Conservation (phyloP, 148 eudicot species). For the Pouteria glomerata region DNA sequence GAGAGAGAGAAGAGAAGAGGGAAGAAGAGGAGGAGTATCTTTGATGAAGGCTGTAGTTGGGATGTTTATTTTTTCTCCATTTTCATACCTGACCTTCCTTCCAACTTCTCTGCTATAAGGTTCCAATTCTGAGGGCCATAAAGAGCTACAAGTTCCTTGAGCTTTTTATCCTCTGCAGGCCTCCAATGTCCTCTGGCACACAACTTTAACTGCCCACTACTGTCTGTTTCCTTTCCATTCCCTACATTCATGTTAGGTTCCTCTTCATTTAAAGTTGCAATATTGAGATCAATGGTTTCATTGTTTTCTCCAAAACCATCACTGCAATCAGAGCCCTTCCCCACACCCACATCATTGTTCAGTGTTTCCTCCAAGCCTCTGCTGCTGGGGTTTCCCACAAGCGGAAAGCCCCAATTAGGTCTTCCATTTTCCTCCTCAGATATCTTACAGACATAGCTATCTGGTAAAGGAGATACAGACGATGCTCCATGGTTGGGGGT, state of each 20-base stretch:
- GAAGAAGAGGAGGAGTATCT: too few relatives aligned
- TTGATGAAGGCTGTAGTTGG: too few relatives aligned
- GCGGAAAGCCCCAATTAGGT: neutral
- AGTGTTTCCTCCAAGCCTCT: too few relatives aligned
- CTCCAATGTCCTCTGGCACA: constrained; percentile 42
- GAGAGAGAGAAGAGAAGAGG: neutral
- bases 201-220: constrained; percentile 21
- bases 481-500: neutral
- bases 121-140: constrained; percentile 41
- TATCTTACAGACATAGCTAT: constrained; percentile 2
- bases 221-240: constrained; percentile 5
- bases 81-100: constrained; percentile 31
- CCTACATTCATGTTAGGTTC: neutral
- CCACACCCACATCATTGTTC: neutral
- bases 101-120: constrained; percentile 30
- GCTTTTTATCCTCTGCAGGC: constrained; percentile 36
- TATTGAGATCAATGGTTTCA: constrained; percentile 24
- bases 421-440: constrained; percentile 7
- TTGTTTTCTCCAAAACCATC: constrained; percentile 13
- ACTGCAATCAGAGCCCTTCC: constrained; percentile 14
- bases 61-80: neutral
- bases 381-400: neutral
- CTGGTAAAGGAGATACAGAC: neutral
- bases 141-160: constrained; percentile 29
- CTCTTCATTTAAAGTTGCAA: constrained; percentile 19